Evolutionary conservation across 2,329 filamentous ascomycete genomes (phyloP), one percentile per base, ranked within the genome.

Genomic region (Penicillium sp.): DNA sequence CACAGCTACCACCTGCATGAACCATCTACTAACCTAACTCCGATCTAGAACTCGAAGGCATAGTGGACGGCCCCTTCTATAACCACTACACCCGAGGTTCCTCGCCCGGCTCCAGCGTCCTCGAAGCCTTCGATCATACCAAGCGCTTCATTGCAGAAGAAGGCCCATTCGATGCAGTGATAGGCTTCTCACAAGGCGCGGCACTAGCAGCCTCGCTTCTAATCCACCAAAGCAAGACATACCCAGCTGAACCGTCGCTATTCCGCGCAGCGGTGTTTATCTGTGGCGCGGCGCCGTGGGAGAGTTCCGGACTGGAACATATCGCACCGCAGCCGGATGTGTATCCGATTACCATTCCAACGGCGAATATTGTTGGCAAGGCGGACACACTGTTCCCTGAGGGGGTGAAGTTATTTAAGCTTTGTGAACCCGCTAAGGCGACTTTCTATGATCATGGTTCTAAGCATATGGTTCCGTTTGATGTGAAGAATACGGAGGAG

Each of bases 361-460:
- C 75, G 17, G 70, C 73, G 13, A 71, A 77, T 68, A 69, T 78
- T 9, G 73, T 75, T 19, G 75, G 75, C 0, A 68, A 63, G 47
- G 65, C 70, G 62, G 75, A 77, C 67, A 56, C 66, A 12, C 50
- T 75, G 35, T 73, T 70, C 50, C 45, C 65, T 3, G 57, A 68
- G 25, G 60, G 71, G 7, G 57, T 75, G 62, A 65, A 66, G 47
- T 56, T 77, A 48, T 69, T 67, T 56, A 56, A 58, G 8, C 61
- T 77, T 42, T 77, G 74, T 64, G 72, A 75, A 19, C 69, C 68
- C 17, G 55, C 58, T 0, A 67, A 67, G 55, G 67, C 67, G 52
- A 62, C 61, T 12, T 64, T 69, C 37, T 77, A 73, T 67, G 75
- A 77, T 58, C 74, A 77, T 56, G 71, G 71, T 4, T 67, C 65